phyloP scores from a whole-genome alignment of 345 rosid genomes.

The Clausena lansium region DNA sequence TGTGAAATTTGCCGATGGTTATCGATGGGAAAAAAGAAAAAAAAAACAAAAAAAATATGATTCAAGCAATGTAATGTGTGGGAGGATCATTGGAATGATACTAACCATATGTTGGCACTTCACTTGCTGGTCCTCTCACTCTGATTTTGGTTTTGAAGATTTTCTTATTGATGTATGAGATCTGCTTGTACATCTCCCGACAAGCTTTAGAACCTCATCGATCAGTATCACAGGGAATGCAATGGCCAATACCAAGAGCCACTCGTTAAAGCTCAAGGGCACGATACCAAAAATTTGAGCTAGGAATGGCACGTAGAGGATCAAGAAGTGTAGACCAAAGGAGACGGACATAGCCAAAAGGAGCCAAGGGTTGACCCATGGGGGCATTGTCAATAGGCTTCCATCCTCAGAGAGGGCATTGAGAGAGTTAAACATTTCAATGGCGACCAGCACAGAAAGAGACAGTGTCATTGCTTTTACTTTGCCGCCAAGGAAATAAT shows the following conservation, averaged over 20 bases:
- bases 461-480: conserved; percentile 69
- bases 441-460: conserved; percentile 68
- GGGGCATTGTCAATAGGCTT: conserved; percentile 67
- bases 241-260: conserved; percentile 62
- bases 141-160: conserved; percentile 41
- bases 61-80: background rate
- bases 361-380: conserved; percentile 80
- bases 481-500: conserved; percentile 61
- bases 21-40: background rate
- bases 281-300: conserved; percentile 64
- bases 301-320: conserved; percentile 64
- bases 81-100: background rate
- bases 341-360: conserved; percentile 63
- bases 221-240: conserved; percentile 64
- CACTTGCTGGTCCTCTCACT: conserved; percentile 20
- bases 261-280: conserved; percentile 66
- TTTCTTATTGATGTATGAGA: conserved; percentile 23
- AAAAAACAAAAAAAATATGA: background rate
- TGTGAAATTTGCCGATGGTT: background rate
- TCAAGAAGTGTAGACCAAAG: conserved; percentile 62
- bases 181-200: conserved; percentile 37
- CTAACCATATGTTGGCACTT: background rate
- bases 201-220: conserved; percentile 46
- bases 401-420: conserved; percentile 75
- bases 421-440: conserved; percentile 79